Evolutionary conservation across 208 protist genomes (phyloP).

Genomic region (Wallacemonas sp.): DNA sequence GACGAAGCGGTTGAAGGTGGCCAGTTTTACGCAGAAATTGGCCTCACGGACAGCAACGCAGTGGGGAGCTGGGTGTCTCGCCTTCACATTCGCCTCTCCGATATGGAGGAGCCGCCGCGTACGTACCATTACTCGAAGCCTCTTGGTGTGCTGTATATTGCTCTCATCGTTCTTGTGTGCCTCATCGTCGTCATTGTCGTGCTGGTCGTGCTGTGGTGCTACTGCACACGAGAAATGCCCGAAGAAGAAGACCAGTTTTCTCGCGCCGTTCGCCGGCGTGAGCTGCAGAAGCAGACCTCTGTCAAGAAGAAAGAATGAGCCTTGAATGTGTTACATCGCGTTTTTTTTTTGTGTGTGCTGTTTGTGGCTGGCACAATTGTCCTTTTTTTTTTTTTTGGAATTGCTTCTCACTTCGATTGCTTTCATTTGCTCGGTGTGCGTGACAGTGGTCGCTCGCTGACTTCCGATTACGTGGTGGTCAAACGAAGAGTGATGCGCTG

Average conservation of each 20-base stretch:
- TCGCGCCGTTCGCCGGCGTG: conserved; percentile 22
- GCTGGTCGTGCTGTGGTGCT: conserved; percentile 38
- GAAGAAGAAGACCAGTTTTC: conserved; percentile 35
- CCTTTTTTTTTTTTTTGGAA: conserved; percentile 12
- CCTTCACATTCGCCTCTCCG: conserved; percentile 46
- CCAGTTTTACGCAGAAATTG: conserved; percentile 60
- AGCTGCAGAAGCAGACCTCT: neutral
- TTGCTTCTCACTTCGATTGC: too few species aligned
- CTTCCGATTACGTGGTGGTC: too few species aligned
- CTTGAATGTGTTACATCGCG: neutral
- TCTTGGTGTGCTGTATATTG: conserved; percentile 34
- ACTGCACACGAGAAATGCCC: conserved; percentile 26
- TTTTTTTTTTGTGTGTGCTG: conserved; percentile 16
- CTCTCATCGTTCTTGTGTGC: conserved; percentile 27
- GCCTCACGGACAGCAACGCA: conserved; percentile 23
- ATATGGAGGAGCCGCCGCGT: conserved; percentile 18
- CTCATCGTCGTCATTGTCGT: conserved; percentile 20
- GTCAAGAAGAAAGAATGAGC: conserved; percentile 11
- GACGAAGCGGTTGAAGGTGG: conserved; percentile 40
- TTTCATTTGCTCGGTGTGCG: too few species aligned
- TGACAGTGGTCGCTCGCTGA: too few species aligned
- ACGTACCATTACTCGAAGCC: conserved; percentile 26
- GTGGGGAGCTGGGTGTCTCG: conserved; percentile 33
- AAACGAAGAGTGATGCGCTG: too few species aligned
- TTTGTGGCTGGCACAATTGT: neutral